phyloP scores from a whole-genome alignment of 139 green algal genomes.

The Chlamydomonas eustigma region DNA sequence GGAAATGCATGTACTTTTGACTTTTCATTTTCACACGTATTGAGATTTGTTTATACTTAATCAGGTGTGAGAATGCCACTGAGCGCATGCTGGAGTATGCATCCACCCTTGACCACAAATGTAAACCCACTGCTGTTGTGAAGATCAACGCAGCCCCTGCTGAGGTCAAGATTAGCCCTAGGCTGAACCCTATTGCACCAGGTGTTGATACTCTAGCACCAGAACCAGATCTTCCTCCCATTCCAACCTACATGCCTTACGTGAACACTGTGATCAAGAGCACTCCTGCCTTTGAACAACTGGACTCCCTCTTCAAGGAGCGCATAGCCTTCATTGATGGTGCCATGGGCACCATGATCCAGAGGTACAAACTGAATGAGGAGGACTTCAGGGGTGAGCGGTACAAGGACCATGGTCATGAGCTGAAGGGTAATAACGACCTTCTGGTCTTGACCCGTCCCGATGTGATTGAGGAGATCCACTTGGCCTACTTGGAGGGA shows the following conservation, averaged over 20 bases:
- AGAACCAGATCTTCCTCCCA: constrained; percentile 35
- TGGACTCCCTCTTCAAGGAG: constrained; percentile 77
- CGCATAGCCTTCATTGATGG: constrained; percentile 96
- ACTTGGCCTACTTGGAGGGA: constrained; percentile 83
- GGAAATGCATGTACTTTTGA: no score
- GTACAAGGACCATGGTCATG: constrained; percentile 68
- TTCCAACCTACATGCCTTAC: constrained; percentile 49
- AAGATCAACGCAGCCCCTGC: constrained; percentile 26
- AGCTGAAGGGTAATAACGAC: constrained; percentile 99
- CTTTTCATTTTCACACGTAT: no score
- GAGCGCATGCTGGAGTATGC: constrained; percentile 80
- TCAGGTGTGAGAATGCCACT: constrained; percentile 51
- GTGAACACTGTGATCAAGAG: not conserved
- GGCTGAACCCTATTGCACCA: constrained; percentile 49
- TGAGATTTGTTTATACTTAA: no score
- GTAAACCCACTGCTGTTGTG: constrained; percentile 24
- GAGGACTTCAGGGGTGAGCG: constrained; percentile 83
- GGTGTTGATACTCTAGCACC: constrained; percentile 43
- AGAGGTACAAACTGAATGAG: constrained; percentile 84
- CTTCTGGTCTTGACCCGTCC: constrained; percentile 90
- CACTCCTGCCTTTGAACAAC: constrained; percentile 25
- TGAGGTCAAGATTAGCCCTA: constrained; percentile 13
- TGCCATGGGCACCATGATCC: constrained; percentile 93
- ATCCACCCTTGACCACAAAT: constrained; percentile 31
- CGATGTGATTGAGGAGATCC: constrained; percentile 92